Base-by-base conservation (phyloP, 495 filamentous ascomycete genomes). In the Chaetomium tenue region DNA sequence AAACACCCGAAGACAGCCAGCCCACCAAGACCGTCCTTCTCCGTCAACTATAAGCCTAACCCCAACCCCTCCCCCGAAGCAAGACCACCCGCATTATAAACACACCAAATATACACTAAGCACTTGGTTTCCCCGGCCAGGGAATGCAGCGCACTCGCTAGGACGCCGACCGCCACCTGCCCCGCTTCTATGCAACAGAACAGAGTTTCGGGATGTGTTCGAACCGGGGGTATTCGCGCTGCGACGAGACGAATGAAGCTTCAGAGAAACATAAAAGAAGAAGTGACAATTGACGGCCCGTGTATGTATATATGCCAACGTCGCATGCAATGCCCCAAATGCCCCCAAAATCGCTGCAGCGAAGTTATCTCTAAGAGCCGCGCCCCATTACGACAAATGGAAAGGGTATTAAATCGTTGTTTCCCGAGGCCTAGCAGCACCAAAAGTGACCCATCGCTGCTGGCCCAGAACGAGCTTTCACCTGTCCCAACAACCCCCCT, bases 291-390 rank as follows among this genome's bases (percentile, higher is more conserved):
- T 12, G 46, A 50, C 46, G 46, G 46, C 46, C 46, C 46, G 18
- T 50, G 46, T 50, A 50, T 23, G n/a, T 50, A 50, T 50, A 50
- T 20, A 50, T 23, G 46, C 46, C 46, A 50, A 50, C 18, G 20
- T 50, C 46, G 46, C 46, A 50, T 50, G 46, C 46, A 50, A 50
- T 50, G 46, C 46, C 46, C 46, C 40, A 44, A 20, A 11, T 50
- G n/a, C n/a, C n/a, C 46, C 46, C 44, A 3, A 50, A 50, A 20
- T 20, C 8, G 16, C 18, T 50, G 46, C 18, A 50, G 20, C 46
- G n/a, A 50, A 23, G 8, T 18, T 23, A 22, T 50, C 46, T 20
- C 46, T 20, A 50, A 50, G 46, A 20, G 18, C n/a, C 46, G 18
- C 46, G 46, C 46, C 46, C 46, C 20, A 50, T n/a, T 11, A 20